Evolutionary conservation across 208 protist genomes (phyloP).

Genomic region (Lotmaria passim): DNA sequence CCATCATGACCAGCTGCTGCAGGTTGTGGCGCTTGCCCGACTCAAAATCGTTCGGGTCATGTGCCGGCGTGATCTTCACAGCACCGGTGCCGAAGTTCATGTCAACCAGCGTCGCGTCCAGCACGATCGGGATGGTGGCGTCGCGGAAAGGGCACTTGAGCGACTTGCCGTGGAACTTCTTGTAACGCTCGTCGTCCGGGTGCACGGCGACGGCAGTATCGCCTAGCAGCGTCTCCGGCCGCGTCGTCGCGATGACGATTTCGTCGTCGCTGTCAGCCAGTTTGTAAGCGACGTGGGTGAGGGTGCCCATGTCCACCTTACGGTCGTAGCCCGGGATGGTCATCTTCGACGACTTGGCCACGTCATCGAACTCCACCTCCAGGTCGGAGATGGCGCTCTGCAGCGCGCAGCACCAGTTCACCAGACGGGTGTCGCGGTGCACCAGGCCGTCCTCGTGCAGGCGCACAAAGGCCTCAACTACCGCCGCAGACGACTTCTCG

Average conservation of each 20-base stretch:
- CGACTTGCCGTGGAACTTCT: conserved; percentile 95
- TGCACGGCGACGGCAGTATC: conserved; percentile 99
- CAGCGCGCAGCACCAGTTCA: conserved; percentile 99
- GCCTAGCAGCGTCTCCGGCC: conserved; percentile 99
- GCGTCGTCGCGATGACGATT: conserved; percentile 98
- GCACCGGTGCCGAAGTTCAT: conserved; percentile 98
- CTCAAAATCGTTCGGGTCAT: conserved; percentile 99
- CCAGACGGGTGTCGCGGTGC: conserved; percentile 97
- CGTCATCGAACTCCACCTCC: conserved; percentile 97
- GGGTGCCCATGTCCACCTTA: conserved; percentile 94
- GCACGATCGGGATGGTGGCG: conserved; percentile 96
- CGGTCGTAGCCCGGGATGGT: conserved; percentile 91
- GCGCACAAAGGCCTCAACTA: conserved; percentile 97
- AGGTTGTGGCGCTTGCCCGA: conserved; percentile 97
- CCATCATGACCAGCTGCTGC: conserved; percentile 95
- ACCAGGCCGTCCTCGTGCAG: conserved; percentile 97
- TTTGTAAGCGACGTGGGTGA: conserved; percentile 97
- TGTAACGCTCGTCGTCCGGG: conserved; percentile 97
- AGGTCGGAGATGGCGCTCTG: conserved; percentile 99
- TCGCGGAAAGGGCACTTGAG: conserved; percentile 97
- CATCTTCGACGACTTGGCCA: conserved; percentile 79
- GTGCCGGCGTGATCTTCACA: conserved; percentile 99
- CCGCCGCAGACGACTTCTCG: conserved; percentile 88
- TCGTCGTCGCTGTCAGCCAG: conserved; percentile 84
- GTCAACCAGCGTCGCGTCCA: conserved; percentile 97